Evolutionary conservation across 208 protist genomes (phyloP).

Genomic region (Lotmaria passim): DNA sequence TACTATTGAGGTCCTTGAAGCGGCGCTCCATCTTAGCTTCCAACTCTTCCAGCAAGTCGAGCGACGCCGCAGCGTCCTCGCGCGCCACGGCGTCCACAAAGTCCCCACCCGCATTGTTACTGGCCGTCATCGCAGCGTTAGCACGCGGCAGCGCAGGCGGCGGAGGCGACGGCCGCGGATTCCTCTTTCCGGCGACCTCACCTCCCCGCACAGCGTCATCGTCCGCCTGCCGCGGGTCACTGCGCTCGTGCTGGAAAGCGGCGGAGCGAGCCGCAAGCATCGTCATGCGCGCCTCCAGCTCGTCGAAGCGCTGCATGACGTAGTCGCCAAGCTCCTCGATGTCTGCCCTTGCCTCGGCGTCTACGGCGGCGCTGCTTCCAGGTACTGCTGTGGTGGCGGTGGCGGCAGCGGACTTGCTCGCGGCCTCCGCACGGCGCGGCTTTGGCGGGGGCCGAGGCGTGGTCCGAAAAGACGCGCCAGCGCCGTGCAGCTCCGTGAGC

Average conservation of each 20-base stretch:
- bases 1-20: conserved; percentile 64
- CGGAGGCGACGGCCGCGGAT: not conserved
- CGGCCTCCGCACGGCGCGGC: conserved; percentile 6
- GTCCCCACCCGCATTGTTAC: not conserved
- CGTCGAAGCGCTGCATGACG: conserved; percentile 67
- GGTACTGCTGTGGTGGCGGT: no score
- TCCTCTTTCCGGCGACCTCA: not conserved
- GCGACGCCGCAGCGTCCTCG: conserved; percentile 71
- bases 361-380: conserved; percentile 34
- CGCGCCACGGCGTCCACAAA: conserved; percentile 73
- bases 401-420: not conserved
- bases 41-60: conserved; percentile 73
- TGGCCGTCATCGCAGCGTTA: not conserved
- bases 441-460: not conserved
- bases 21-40: conserved; percentile 64
- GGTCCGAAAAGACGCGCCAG: not conserved
- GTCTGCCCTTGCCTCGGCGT: conserved; percentile 65
- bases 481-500: conserved; percentile 26
- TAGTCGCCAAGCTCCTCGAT: conserved; percentile 79
- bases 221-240: not conserved
- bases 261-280: conserved; percentile 3
- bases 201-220: not conserved
- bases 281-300: conserved; percentile 45
- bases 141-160: conserved; percentile 11
- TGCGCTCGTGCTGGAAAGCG: not conserved